phyloP scores from a whole-genome alignment of 495 filamentous ascomycete genomes.

The Penicillium canariense region DNA sequence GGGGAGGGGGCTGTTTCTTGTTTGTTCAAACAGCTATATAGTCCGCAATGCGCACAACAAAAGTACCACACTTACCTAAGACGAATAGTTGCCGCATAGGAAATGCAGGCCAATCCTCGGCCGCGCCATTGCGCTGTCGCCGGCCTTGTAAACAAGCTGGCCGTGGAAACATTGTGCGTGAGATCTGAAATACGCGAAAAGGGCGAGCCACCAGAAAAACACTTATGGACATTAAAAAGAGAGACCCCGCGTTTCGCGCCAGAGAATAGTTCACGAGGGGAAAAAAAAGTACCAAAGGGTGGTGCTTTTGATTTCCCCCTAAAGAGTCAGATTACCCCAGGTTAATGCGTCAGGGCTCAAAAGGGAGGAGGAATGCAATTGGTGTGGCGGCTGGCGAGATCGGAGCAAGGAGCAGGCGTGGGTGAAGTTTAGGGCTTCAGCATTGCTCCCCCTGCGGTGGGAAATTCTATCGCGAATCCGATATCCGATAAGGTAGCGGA shows the following conservation, averaged over 20 bases:
- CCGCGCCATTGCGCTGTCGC: slow-evolving; percentile 25
- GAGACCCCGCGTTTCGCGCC: slow-evolving; percentile 20
- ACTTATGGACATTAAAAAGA: not conserved
- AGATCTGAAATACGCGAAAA: not conserved
- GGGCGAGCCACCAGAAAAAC: slow-evolving; percentile 2
- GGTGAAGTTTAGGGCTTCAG: slow-evolving; percentile 30
- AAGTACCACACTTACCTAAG: slow-evolving; percentile 55
- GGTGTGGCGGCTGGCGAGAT: slow-evolving; percentile 9
- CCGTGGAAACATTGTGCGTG: slow-evolving; percentile 39
- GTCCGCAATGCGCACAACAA: slow-evolving; percentile 22
- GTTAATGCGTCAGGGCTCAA: slow-evolving; percentile 21
- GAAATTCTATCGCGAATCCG: slow-evolving; percentile 22
- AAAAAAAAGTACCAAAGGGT: slow-evolving; percentile 24
- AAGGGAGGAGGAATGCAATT: slow-evolving; percentile 30
- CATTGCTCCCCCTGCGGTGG: slow-evolving; percentile 33
- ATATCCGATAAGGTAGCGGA: slow-evolving; percentile 27
- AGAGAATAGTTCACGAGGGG: slow-evolving; percentile 6
- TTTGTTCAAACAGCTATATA: slow-evolving; percentile 14
- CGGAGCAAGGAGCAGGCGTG: slow-evolving; percentile 19
- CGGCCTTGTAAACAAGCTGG: slow-evolving; percentile 38
- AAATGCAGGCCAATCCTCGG: slow-evolving; percentile 43
- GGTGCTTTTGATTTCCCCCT: slow-evolving; percentile 26
- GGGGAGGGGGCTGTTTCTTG: no score
- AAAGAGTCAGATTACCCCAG: slow-evolving; percentile 23
- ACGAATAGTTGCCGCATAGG: slow-evolving; percentile 66